Evolutionary conservation across 2,329 filamentous ascomycete species (phyloP).

Genomic region (Cytospora paraplurivora): DNA sequence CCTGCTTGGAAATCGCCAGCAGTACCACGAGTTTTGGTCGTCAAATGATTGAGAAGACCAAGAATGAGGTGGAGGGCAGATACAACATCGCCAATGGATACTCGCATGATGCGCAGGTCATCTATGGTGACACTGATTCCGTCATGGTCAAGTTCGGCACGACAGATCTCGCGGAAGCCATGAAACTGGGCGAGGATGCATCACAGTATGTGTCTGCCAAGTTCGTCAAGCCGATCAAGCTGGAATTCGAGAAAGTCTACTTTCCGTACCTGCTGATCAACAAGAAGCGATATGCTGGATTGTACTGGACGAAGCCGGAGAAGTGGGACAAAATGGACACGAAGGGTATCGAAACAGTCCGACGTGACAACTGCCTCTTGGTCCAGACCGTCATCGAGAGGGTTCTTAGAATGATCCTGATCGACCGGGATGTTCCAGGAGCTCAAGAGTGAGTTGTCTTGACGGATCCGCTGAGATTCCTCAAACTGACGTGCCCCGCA

Average conservation of each 20-base stretch:
- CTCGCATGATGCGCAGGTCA: conserved; percentile 90
- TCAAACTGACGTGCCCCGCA: conserved; percentile 43
- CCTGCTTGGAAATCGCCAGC: conserved; percentile 91
- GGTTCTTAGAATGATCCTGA: conserved; percentile 90
- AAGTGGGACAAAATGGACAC: conserved; percentile 99
- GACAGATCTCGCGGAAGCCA: conserved; percentile 80
- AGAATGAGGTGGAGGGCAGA: conserved; percentile 86
- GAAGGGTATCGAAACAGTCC: conserved; percentile 97
- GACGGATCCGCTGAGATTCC: not conserved
- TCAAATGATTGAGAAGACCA: conserved; percentile 98
- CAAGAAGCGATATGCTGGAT: conserved; percentile 98
- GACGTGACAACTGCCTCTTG: conserved; percentile 91
- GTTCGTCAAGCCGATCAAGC: conserved; percentile 95
- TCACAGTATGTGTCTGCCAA: conserved; percentile 85
- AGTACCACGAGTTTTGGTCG: conserved; percentile 96
- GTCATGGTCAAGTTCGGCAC: conserved; percentile 99
- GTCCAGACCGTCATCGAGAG: conserved; percentile 98
- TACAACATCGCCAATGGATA: conserved; percentile 96
- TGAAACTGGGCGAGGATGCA: conserved; percentile 95
- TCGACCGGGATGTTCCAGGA: conserved; percentile 85
- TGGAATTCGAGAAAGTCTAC: conserved; percentile 99
- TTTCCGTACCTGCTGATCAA: conserved; percentile 98
- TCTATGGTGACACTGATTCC: conserved; percentile 98
- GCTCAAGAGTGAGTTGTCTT: conserved; percentile 79
- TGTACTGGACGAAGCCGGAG: conserved; percentile 93